Evolutionary conservation across 441 rosid genomes (phyloP).

Genomic region (Populus hybrid): DNA sequence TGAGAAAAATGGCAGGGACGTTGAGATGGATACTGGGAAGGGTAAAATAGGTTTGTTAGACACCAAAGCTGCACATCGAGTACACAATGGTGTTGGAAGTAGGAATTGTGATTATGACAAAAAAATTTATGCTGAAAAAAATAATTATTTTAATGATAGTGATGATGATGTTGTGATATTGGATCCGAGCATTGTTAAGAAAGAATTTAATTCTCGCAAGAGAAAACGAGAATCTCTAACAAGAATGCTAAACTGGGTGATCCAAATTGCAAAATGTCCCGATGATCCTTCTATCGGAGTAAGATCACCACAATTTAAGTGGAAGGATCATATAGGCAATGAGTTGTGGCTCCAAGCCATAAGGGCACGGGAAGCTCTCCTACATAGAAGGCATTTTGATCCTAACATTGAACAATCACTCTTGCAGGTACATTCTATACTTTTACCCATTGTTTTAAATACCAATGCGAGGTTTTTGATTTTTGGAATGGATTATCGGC

Average conservation of each 20-base stretch:
- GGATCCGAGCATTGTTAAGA: slow-evolving; percentile 10
- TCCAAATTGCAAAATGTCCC: slow-evolving; percentile 55
- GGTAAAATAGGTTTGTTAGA: slow-evolving; percentile 12
- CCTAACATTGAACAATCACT: slow-evolving; percentile 25
- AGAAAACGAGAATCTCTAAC: slow-evolving; percentile 48
- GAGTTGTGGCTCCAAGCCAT: slow-evolving; percentile 64
- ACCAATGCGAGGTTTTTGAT: background rate
- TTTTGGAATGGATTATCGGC: background rate
- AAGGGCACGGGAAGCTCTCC: slow-evolving; percentile 47
- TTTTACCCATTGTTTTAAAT: background rate
- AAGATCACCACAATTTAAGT: slow-evolving; percentile 51
- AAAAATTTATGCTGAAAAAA: slow-evolving; percentile 9
- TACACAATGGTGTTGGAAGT: slow-evolving; percentile 12
- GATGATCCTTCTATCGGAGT: slow-evolving; percentile 31
- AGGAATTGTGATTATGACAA: slow-evolving; percentile 27
- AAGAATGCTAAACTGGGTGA: slow-evolving; percentile 58
- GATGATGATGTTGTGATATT: slow-evolving; percentile 17
- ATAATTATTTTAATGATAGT: slow-evolving; percentile 16
- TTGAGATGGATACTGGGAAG: slow-evolving; percentile 20
- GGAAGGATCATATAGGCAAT: slow-evolving; percentile 46
- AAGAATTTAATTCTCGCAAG: slow-evolving; percentile 31
- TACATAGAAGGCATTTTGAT: slow-evolving; percentile 29
- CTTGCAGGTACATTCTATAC: slow-evolving; percentile 48
- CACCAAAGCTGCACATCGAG: slow-evolving; percentile 18
- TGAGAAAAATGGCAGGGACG: slow-evolving; percentile 21